These are phyloP conservation scores for Eucalyptus camaldulensis DNA, from an alignment of 345 rosid species.

Conservation along the genomic window DNA sequence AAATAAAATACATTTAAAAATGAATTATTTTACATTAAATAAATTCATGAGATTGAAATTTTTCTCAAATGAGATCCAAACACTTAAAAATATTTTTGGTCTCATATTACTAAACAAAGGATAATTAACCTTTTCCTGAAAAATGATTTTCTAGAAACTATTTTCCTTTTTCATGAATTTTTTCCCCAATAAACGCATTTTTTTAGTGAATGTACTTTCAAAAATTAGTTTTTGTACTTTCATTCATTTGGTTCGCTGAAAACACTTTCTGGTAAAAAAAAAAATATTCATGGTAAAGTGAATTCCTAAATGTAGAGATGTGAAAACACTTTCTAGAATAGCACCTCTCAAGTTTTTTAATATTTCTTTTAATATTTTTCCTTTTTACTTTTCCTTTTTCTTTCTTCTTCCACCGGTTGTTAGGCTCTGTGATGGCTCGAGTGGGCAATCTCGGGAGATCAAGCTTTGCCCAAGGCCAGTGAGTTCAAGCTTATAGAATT, in stretches of 20 bases:
- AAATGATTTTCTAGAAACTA: fast-evolving
- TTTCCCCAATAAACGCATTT: no score
- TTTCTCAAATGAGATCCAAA: fast-evolving
- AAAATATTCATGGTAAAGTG: no score
- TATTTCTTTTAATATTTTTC: no score
- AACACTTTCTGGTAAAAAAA: fast-evolving
- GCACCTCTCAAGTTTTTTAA: fast-evolving
- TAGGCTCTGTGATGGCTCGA: fast-evolving
- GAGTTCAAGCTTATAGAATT: no score
- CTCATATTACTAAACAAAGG: no score
- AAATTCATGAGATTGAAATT: fast-evolving
- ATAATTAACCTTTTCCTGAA: no score
- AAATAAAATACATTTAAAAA: no score
- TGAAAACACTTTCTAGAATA: no score
- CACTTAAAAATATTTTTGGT: fast-evolving
- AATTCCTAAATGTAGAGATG: neutral
- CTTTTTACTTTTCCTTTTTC: fast-evolving
- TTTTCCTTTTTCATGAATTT: no score
- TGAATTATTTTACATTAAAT: fast-evolving
- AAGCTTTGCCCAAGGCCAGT: no score
- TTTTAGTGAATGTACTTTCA: fast-evolving
- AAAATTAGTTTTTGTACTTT: no score
- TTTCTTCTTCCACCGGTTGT: fast-evolving
- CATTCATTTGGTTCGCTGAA: fast-evolving
- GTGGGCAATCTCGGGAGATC: fast-evolving